Percentiles rank a stretch among this genome's conserved stretches.
phyloP scores from a whole-genome alignment of 2,329 filamentous ascomycete species.

The Colletotrichum cordylinicola region DNA sequence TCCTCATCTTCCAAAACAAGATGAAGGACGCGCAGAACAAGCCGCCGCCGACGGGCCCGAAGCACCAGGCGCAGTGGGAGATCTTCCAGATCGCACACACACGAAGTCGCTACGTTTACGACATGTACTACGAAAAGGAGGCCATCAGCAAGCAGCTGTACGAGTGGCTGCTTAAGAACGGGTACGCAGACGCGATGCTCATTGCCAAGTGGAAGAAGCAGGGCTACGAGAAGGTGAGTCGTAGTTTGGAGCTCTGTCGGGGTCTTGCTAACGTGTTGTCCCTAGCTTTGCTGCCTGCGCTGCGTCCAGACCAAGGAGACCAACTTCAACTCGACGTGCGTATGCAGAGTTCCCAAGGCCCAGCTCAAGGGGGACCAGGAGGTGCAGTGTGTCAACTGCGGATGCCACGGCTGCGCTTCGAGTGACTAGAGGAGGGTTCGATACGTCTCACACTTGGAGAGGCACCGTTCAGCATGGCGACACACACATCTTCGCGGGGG shows the following conservation, averaged over 20 bases:
- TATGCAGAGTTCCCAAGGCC: constrained; percentile 91
- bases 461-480: not conserved
- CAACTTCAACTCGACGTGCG: constrained; percentile 97
- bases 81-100: constrained; percentile 98
- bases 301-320: constrained; percentile 99
- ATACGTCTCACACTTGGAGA: not conserved
- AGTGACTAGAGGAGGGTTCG: constrained; percentile 66
- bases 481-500: not conserved
- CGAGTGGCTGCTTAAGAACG: constrained; percentile 96
- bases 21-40: constrained; percentile 97
- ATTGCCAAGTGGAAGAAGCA: constrained; percentile 99
- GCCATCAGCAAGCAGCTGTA: constrained; percentile 92
- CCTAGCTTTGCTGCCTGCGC: constrained; percentile 86
- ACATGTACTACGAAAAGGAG: constrained; percentile 97
- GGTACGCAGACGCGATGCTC: constrained; percentile 91
- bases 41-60: constrained; percentile 77
- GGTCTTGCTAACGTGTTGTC: not conserved
- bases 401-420: constrained; percentile 88
- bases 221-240: constrained; percentile 90
- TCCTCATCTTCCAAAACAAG: constrained; percentile 86
- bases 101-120: constrained; percentile 91
- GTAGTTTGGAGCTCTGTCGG: not conserved
- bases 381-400: constrained; percentile 93
- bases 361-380: constrained; percentile 90
- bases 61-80: constrained; percentile 93